These are phyloP conservation scores for Candida xiaguanensis DNA, from an alignment of 805 yeast genomes.

Conservation along the genomic window DNA sequence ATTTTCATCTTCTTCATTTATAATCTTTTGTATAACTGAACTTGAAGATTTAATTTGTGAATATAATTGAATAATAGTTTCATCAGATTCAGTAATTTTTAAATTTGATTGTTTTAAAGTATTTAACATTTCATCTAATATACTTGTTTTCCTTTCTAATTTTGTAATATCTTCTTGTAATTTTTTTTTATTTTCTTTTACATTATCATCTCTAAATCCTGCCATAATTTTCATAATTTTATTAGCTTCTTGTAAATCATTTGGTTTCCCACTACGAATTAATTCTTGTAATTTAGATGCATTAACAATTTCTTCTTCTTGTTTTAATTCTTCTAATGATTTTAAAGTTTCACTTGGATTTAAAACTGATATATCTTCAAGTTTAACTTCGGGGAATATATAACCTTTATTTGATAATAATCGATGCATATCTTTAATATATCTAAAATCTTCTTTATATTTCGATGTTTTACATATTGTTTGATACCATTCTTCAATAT, in stretches of 20 bases:
- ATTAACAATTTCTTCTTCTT: conserved; percentile 90
- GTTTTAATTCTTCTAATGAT: conserved; percentile 84
- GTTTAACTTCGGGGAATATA: conserved; percentile 84
- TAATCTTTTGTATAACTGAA: conserved; percentile 81
- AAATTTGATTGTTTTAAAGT: not conserved
- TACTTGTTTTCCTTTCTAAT: conserved; percentile 78
- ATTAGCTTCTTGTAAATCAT: conserved; percentile 93
- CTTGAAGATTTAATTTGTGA: conserved; percentile 76
- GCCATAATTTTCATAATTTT: conserved; percentile 97
- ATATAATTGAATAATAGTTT: conserved; percentile 76
- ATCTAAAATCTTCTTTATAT: conserved; percentile 88
- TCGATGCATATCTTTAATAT: conserved; percentile 94
- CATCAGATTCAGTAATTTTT: conserved; percentile 34
- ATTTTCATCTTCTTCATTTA: conserved; percentile 69
- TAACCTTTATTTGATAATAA: conserved; percentile 87
- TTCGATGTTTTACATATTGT: conserved; percentile 87
- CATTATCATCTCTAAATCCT: conserved; percentile 85
- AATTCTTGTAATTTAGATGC: conserved; percentile 94
- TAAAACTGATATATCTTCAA: conserved; percentile 89
- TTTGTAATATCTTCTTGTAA: conserved; percentile 81
- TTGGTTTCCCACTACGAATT: conserved; percentile 92
- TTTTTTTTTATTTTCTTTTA: conserved; percentile 69
- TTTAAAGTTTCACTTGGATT: conserved; percentile 85
- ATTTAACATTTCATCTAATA: conserved; percentile 79
- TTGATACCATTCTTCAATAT: conserved; percentile 96